Evolutionary conservation across 495 filamentous ascomycete species (phyloP), one percentile per base, ranked within the genome.

Genomic region (Penicillium simplicissimum): DNA sequence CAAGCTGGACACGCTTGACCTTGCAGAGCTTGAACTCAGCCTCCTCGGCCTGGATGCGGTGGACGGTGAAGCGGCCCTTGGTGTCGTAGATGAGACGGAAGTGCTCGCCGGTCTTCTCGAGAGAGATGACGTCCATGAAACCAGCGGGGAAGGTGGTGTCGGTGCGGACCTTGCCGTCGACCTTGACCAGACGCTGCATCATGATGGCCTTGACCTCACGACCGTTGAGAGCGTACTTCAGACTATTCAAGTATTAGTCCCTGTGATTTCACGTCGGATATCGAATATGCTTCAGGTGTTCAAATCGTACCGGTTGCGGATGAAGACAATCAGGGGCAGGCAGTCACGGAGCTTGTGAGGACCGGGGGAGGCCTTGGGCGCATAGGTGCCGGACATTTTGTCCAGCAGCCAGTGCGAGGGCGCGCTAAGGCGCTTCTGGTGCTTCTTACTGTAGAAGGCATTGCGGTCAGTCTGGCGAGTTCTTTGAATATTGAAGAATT

Each of bases 21-120:
- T 98, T 98, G 82, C 92, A 92, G 63, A 98, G 86, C 90, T 98
- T 98, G 90, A 96, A 98, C 84, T 89, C 86, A 67, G 95, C 93
- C 90, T 98, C 95, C 85, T 97, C 96, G 62, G 88, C 82, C 71
- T 94, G 90, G 84, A 98, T 97, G 74, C 95, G 91, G 89, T 98
- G 95, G 72, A 98, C 93, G 77, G 96, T 98, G 90, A 97, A 98
- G 74, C 95, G 95, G 68, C 95, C 95, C 90, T 98, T 98, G 86
- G 96, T 98, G 76, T 98, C 96, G 86, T 98, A 98, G 85, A 98
- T 85, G 67, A 98, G 91, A 74, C 95, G 93, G 91, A 98, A 98
- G 89, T 96, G 87, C 88, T 98, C 95, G 83, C 91, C 92, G 64
- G 95, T 98, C 91, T 98, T 98, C 81, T 98, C 95, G 80, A 98